Conservation (phyloP, 441 rosid genomes). For the Isatis lusitanica region DNA sequence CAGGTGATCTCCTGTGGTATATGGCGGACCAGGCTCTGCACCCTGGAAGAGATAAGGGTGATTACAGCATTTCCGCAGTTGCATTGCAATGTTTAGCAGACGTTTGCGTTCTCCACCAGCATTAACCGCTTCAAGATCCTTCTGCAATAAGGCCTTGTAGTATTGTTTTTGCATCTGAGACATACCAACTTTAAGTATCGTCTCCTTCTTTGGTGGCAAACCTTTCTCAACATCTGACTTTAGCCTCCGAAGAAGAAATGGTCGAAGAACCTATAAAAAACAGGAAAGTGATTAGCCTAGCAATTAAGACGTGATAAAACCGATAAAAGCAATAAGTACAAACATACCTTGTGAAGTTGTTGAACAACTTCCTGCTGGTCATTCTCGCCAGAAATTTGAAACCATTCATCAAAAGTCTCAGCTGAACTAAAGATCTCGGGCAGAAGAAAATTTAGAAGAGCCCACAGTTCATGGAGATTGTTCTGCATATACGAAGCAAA, state of each 20-base stretch:
- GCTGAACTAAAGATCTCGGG: constrained; percentile 99
- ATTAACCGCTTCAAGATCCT: constrained; percentile 98
- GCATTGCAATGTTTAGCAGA: constrained; percentile 96
- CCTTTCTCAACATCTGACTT: constrained; percentile 99
- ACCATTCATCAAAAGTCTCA: constrained; percentile 99
- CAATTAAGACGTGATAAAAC: not conserved
- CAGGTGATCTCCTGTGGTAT: constrained; percentile 96
- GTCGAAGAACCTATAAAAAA: constrained; percentile 76
- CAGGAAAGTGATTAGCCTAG: constrained; percentile 12
- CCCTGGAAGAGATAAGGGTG: constrained; percentile 99
- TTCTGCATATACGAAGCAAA: constrained; percentile 57
- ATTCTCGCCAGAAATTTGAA: constrained; percentile 98
- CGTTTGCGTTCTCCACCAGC: constrained; percentile 99
- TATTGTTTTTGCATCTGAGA: constrained; percentile 99
- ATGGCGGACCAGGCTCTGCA: constrained; percentile 99
- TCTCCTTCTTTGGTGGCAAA: constrained; percentile 98
- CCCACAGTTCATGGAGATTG: constrained; percentile 98
- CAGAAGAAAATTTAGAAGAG: constrained; percentile 94
- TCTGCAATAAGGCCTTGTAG: constrained; percentile 88
- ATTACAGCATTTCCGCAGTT: constrained; percentile 97
- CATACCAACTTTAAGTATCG: constrained; percentile 98
- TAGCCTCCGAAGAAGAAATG: constrained; percentile 94
- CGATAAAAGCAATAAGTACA: not conserved
- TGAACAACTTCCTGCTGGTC: constrained; percentile 99
- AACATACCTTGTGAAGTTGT: constrained; percentile 93